phyloP scores from a whole-genome alignment of 306 rosid genomes.

The Acmispon strigosus region DNA sequence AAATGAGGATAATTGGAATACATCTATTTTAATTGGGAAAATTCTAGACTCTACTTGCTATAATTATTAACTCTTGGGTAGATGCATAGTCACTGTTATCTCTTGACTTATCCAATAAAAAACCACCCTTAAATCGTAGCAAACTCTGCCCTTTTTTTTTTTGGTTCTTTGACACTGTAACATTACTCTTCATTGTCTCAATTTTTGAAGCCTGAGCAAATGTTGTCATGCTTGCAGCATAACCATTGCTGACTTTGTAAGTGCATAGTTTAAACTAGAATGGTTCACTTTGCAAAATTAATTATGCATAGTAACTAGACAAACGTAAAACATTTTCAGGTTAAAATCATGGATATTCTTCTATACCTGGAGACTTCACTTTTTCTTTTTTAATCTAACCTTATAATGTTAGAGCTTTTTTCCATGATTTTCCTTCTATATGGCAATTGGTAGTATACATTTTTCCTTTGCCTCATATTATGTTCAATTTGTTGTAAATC shows the following conservation, averaged over 20 bases:
- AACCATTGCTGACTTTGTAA: neutral
- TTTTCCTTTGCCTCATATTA: neutral
- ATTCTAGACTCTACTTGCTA: neutral
- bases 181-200: neutral
- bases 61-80: neutral
- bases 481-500: neutral
- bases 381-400: neutral
- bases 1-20: too few species aligned
- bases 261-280: neutral
- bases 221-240: neutral
- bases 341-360: neutral
- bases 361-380: neutral
- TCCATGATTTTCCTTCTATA: neutral
- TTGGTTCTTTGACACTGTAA: neutral
- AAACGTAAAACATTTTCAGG: neutral
- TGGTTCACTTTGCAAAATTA: neutral
- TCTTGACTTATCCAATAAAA: neutral
- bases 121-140: too few species aligned
- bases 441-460: neutral
- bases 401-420: neutral
- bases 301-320: neutral
- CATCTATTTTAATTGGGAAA: neutral
- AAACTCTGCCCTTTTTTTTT: neutral
- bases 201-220: neutral
- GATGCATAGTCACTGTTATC: neutral